Evolutionary conservation across 208 protist genomes (phyloP).

Genomic region (Wallacemonas rigidus): DNA sequence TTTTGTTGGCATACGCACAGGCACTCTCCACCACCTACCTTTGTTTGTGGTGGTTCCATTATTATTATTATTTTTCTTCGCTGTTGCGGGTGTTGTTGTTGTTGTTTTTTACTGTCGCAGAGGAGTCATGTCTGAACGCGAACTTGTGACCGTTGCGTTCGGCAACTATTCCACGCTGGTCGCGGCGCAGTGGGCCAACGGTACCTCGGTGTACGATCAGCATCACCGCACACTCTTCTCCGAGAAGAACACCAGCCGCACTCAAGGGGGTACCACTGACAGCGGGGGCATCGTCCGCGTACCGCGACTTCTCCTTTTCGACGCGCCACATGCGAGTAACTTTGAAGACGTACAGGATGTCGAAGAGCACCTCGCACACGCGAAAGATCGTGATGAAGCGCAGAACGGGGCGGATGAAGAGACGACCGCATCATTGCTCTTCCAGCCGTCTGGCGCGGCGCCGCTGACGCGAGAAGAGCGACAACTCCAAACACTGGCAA

Average conservation of each 20-base stretch:
- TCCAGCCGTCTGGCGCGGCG: background rate
- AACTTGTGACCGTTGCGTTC: constrained; percentile 78
- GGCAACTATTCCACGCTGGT: constrained; percentile 88
- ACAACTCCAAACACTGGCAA: background rate
- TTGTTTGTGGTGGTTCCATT: background rate
- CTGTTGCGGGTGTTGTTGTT: constrained; percentile 6
- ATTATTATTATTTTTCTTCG: constrained; percentile 11
- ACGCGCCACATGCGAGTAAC: constrained; percentile 66
- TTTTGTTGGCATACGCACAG: too few relatives aligned
- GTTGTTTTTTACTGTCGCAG: constrained; percentile 4
- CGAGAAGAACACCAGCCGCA: constrained; percentile 36
- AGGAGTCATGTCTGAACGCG: constrained; percentile 37
- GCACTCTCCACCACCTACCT: background rate
- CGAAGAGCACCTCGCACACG: background rate
- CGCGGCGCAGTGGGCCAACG: constrained; percentile 87
- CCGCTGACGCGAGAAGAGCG: constrained; percentile 4
- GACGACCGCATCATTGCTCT: background rate
- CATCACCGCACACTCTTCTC: constrained; percentile 70
- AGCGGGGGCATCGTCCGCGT: constrained; percentile 34
- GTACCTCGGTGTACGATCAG: constrained; percentile 68
- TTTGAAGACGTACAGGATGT: constrained; percentile 39
- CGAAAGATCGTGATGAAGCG: constrained; percentile 6
- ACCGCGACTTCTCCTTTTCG: constrained; percentile 71
- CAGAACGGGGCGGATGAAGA: background rate
- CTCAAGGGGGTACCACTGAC: constrained; percentile 32